Conservation (phyloP, 1,284 basidiomycete species). For the Stygiomarasmius scandens region DNA sequence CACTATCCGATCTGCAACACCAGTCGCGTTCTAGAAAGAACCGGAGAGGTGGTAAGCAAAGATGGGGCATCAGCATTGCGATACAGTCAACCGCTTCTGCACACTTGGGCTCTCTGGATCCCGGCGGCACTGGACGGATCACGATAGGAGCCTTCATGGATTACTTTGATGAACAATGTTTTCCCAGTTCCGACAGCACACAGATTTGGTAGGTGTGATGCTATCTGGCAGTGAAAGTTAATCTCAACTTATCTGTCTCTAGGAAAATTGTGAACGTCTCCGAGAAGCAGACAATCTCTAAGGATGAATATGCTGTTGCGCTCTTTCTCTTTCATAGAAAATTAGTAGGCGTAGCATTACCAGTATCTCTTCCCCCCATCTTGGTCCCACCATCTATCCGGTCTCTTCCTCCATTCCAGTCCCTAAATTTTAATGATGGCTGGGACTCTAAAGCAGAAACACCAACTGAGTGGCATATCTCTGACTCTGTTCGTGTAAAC, state of each 20-base stretch:
- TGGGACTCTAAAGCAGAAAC: neutral
- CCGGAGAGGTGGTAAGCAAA: neutral
- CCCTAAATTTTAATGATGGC: neutral
- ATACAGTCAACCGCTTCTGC: neutral
- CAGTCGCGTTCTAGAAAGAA: neutral
- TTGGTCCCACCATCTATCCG: neutral
- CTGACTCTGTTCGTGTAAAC: neutral
- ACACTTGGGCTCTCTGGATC: neutral
- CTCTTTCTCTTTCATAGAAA: neutral
- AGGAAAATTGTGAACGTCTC: neutral
- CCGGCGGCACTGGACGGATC: neutral
- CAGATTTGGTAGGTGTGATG: neutral
- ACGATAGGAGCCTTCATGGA: neutral
- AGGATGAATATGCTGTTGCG: neutral
- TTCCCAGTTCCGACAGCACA: neutral
- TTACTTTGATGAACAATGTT: neutral
- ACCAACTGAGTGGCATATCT: neutral
- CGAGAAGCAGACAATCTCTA: neutral
- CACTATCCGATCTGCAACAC: too few relatives aligned
- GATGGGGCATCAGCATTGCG: neutral
- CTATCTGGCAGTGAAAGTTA: neutral
- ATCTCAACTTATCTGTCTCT: neutral
- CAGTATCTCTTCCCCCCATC: neutral
- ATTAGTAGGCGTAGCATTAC: neutral
- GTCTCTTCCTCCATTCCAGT: neutral